Evolutionary conservation across 768 basidiomycete genomes (phyloP), one percentile per base, ranked within the genome.

Genomic region (Panus rudis): DNA sequence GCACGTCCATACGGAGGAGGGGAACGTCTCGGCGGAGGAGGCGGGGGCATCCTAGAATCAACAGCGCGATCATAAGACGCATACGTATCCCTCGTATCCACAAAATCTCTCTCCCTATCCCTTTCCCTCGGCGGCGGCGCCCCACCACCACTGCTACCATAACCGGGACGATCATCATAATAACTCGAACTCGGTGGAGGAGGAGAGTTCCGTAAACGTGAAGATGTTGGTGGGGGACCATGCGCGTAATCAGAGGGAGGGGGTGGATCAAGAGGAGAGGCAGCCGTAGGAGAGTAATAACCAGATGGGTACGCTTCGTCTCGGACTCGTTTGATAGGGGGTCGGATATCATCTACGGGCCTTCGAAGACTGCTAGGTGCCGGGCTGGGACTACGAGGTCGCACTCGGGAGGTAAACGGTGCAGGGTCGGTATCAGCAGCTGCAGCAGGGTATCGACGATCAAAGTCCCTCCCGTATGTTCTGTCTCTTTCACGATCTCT

Each of bases 381-480:
- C 10, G 59, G 60, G 20, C 54, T 59, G 23, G 56, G 58, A 41
- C 60, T 61, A 13, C 60, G 52, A 8, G 50, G 49, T 11, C 58
- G 51, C 5, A 61, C 53, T 8, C 60, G 54, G 13, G 53, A 53
- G 16, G 6, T 20, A 8, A 20, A 20, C 33, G 33, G n/a, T 16
- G 34, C 23, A 1, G 53, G 32, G 24, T 37, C 34, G 11, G 44
- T 26, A 14, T 51, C 50, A 33, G 45, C 39, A 10, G 50, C 47
- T 10, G 46, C n/a, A 6, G 39, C 40, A 7, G 52, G 53, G 45
- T 54, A 58, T 7, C 53, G 46, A 5, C 33, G n/a, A 35, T 35
- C 33, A 20, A 16, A 35, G 7, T 35, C 33, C 16, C 33, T 7
- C 8, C 8, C 33, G 33, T 35, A 35, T n/a, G 49, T 32, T 13